Percentiles rank a stretch among this genome's conserved stretches.
These are phyloP conservation scores for Lactifluus subvellereus DNA, from an alignment of 768 basidiomycete genomes.

Conservation along the genomic window DNA sequence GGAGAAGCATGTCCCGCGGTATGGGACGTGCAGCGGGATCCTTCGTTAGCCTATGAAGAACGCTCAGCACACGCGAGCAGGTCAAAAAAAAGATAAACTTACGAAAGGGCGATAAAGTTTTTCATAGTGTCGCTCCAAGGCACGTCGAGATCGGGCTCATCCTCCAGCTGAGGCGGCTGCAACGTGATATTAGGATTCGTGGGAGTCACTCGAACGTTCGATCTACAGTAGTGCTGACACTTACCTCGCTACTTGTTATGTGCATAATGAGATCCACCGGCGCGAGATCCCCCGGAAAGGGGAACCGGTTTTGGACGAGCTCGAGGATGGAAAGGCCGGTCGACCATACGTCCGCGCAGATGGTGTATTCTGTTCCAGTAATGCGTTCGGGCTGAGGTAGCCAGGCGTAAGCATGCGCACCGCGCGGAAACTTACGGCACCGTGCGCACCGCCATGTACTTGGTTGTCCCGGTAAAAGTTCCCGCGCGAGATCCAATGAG, in stretches of 20 bases:
- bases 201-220: neutral
- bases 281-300: conserved; percentile 78
- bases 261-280: conserved; percentile 84
- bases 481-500: conserved; percentile 79
- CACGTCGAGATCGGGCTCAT: conserved; percentile 42
- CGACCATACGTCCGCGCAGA: conserved; percentile 93
- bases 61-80: neutral
- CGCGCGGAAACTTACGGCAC: neutral
- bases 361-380: conserved; percentile 80
- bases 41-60: conserved; percentile 50
- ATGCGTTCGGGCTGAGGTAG: conserved; percentile 75
- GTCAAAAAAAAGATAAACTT: conserved; percentile 29
- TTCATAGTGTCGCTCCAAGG: conserved; percentile 77
- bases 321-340: conserved; percentile 87
- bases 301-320: conserved; percentile 83
- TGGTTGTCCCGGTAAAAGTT: conserved; percentile 90
- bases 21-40: conserved; percentile 60
- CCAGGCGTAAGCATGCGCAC: neutral
- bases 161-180: conserved; percentile 66
- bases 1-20: conserved; percentile 69
- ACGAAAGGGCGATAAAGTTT: conserved; percentile 78
- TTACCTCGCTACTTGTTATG: conserved; percentile 65
- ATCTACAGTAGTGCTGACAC: conserved; percentile 22
- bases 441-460: conserved; percentile 80
- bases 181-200: neutral